Conservation (phyloP, 805 yeast genomes). For the Kluyveromyces nonfermentans region DNA sequence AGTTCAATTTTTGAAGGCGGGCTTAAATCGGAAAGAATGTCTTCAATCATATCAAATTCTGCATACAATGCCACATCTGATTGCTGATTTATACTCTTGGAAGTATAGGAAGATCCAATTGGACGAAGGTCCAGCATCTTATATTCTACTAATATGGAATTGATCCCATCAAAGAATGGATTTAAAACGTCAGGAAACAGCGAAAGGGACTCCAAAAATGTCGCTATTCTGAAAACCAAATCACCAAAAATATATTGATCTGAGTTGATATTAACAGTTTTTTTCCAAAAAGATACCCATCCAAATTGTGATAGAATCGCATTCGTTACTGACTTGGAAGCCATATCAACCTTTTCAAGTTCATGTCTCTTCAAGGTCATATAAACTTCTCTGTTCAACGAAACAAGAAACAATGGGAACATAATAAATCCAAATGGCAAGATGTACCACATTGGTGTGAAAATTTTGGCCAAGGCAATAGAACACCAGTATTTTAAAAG, state of each 20-base stretch:
- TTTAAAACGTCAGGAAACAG: constrained; percentile 2
- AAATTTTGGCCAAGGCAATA: constrained; percentile 5
- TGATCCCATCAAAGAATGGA: neutral
- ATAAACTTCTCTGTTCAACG: constrained; percentile 2
- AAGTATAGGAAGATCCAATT: neutral
- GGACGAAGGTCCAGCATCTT: neutral
- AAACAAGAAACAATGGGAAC: neutral
- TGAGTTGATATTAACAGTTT: neutral
- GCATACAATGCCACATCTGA: neutral
- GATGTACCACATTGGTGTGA: constrained; percentile 5
- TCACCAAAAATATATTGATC: constrained; percentile 1
- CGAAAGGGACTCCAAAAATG: constrained; percentile 1
- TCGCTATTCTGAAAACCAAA: neutral
- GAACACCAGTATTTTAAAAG: constrained; percentile 9
- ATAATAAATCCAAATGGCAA: constrained; percentile 4
- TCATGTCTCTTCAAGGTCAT: neutral
- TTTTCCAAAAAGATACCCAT: neutral
- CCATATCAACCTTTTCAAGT: neutral
- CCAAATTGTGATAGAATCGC: neutral
- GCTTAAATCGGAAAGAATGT: neutral
- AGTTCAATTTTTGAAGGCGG: neutral
- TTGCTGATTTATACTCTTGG: neutral
- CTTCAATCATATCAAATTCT: neutral
- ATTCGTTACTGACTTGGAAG: neutral
- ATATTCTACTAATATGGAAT: neutral